Conservation (phyloP, 164 flowering plant genomes). For the Annona squamosa region DNA sequence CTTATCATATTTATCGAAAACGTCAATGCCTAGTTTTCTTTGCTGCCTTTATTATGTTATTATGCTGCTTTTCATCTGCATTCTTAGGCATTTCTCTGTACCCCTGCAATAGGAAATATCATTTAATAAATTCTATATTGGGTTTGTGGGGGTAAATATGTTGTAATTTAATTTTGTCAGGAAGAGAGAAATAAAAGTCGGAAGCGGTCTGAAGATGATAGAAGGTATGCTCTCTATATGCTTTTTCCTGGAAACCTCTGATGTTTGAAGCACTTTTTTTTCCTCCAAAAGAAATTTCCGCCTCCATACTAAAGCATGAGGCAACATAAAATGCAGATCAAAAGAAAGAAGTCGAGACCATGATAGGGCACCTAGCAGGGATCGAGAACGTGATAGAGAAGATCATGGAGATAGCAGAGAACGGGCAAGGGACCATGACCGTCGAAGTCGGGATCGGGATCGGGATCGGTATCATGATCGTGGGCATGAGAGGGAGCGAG, state of each 20-base stretch:
- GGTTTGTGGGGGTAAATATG: not conserved
- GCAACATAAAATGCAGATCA: constrained; percentile 36
- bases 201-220: constrained; percentile 56
- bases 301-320: not conserved
- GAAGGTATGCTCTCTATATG: constrained; percentile 42
- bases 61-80: not conserved
- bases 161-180: constrained; percentile 35
- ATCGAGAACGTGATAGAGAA: constrained; percentile 35
- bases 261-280: not conserved
- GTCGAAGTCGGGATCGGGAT: constrained; percentile 59
- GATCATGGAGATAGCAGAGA: constrained; percentile 57
- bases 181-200: constrained; percentile 73
- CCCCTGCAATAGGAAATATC: not conserved
- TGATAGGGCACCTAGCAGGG: constrained; percentile 27
- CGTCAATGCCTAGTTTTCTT: not conserved
- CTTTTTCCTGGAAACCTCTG: not conserved
- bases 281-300: not conserved
- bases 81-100: not conserved
- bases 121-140: not conserved
- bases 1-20: no score
- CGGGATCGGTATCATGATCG: constrained; percentile 47
- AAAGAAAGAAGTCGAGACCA: constrained; percentile 62
- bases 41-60: not conserved
- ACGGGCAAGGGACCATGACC: constrained; percentile 50
- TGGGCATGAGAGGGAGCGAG: constrained; percentile 55